phyloP scores from a whole-genome alignment of 169 alveolate genomes.

The Condylostoma magnum region DNA sequence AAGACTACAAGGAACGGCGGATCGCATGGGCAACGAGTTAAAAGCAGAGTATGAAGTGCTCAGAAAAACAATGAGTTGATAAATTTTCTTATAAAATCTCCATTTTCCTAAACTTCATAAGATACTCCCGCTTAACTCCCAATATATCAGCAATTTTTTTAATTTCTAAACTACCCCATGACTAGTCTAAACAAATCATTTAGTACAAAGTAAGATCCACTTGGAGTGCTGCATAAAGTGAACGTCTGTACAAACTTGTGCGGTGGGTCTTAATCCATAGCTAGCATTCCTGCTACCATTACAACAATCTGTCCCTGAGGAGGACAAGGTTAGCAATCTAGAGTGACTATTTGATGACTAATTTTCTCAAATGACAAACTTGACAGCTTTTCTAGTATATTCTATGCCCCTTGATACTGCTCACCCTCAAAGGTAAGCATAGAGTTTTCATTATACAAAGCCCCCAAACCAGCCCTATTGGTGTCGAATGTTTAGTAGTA shows the following conservation, averaged over 20 bases:
- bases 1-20: conserved; percentile 26
- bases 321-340: conserved; percentile 52
- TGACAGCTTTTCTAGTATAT: conserved; percentile 74
- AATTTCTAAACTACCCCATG: conserved; percentile 44
- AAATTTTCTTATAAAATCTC: too few species aligned
- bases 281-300: conserved; percentile 45
- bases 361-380: conserved; percentile 48
- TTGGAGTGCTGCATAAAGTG: conserved; percentile 72
- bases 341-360: conserved; percentile 37
- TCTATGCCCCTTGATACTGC: conserved; percentile 64
- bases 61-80: too few species aligned
- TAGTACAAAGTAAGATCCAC: conserved; percentile 61
- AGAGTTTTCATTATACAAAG: conserved; percentile 81
- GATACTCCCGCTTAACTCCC: too few species aligned
- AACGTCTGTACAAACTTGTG: conserved; percentile 75
- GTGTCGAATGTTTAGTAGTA: conserved; percentile 51
- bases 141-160: too few species aligned
- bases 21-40: conserved; percentile 29
- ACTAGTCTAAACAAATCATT: conserved; percentile 51
- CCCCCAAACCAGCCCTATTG: conserved; percentile 47
- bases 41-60: too few species aligned
- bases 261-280: conserved; percentile 77
- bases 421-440: conserved; percentile 87
- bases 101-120: too few species aligned
- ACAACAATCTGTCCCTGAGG: conserved; percentile 48